These are phyloP conservation scores for Globisporangium takayamanum DNA, from an alignment of 352 stramenopile genomes.

Conservation along the genomic window DNA sequence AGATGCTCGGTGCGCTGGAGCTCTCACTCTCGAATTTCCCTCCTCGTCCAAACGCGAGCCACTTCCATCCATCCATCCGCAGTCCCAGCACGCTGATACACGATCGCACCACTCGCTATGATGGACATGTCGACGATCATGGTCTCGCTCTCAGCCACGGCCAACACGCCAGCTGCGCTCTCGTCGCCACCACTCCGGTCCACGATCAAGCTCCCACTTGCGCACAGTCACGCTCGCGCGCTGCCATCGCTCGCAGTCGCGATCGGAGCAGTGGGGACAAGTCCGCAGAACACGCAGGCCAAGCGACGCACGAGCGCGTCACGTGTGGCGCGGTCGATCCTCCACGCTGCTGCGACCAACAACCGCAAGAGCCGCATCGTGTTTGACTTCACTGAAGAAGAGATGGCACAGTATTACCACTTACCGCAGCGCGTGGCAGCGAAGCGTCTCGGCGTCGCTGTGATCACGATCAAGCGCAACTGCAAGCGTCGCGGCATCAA, in stretches of 20 bases:
- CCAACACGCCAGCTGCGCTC: neutral
- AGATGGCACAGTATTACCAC: constrained; percentile 49
- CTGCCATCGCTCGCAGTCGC: constrained; percentile 8
- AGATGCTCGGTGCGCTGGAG: neutral
- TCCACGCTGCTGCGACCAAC: constrained; percentile 19
- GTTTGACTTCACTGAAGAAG: constrained; percentile 47
- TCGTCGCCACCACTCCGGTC: neutral
- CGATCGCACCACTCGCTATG: neutral
- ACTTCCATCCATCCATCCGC: neutral
- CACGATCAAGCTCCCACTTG: neutral
- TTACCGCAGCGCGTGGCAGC: constrained; percentile 49
- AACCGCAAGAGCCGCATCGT: constrained; percentile 41
- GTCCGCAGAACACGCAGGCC: neutral
- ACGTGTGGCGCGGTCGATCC: constrained; percentile 6
- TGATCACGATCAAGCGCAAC: constrained; percentile 57
- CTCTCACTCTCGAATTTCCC: constrained; percentile 5
- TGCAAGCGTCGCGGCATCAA: constrained; percentile 51
- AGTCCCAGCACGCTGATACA: neutral
- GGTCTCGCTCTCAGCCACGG: neutral
- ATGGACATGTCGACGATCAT: constrained; percentile 11
- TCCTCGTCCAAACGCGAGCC: neutral
- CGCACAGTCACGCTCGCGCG: neutral
- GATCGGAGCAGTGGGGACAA: constrained; percentile 1
- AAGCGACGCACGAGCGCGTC: neutral
- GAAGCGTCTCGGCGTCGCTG: constrained; percentile 44